phyloP scores from a whole-genome alignment of 345 rosid genomes.

The Salix viminalis region DNA sequence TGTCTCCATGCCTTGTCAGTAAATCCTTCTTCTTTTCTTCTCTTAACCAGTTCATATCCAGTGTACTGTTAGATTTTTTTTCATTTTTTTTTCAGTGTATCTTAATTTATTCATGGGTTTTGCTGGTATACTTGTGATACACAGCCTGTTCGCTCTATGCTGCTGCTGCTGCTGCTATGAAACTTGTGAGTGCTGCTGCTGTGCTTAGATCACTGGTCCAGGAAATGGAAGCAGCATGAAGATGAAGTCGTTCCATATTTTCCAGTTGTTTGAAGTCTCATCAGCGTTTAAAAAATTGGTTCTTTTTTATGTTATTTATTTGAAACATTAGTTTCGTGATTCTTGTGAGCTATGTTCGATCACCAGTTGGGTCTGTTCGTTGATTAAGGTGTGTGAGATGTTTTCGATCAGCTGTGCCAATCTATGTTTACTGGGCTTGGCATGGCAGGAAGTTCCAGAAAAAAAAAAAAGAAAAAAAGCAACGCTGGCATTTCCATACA shows the following conservation, averaged over 20 bases:
- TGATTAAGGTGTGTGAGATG: no score
- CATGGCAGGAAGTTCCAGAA: no score
- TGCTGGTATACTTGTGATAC: background rate
- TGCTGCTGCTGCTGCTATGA: slow-evolving; percentile 24
- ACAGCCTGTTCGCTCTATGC: slow-evolving; percentile 12
- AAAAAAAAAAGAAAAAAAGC: no score
- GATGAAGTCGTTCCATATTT: background rate
- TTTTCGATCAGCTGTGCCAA: no score
- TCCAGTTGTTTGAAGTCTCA: background rate
- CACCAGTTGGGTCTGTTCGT: no score
- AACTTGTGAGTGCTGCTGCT: slow-evolving; percentile 15
- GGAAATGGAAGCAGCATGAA: background rate
- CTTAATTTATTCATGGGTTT: background rate
- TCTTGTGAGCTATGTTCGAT: no score
- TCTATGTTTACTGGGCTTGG: no score
- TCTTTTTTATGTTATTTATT: background rate
- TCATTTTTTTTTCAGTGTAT: background rate
- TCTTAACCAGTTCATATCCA: background rate
- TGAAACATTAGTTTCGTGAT: background rate
- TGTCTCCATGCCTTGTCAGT: slow-evolving; percentile 36
- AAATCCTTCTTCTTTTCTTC: background rate
- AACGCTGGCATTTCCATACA: no score
- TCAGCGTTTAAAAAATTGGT: background rate
- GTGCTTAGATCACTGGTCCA: background rate
- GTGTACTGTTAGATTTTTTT: background rate